Conservation (phyloP, 345 rosid genomes). For the Pugionium cornutum region DNA sequence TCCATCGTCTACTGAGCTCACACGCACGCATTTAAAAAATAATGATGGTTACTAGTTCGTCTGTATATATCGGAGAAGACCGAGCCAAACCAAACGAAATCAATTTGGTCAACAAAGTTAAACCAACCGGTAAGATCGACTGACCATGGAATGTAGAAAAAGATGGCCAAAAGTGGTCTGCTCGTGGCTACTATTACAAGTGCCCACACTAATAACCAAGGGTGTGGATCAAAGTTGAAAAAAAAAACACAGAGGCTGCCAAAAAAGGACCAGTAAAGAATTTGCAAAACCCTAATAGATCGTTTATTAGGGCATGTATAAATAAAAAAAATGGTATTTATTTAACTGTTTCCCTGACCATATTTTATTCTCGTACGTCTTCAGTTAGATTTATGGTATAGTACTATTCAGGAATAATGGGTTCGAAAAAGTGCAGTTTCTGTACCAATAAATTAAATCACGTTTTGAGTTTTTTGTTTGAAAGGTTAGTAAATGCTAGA, state of each 20-base stretch:
- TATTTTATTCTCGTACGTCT: not conserved
- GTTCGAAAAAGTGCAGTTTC: no score
- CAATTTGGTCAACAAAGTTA: conserved; percentile 27
- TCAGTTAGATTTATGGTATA: no score
- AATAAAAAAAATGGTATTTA: conserved; percentile 4
- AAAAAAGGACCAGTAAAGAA: conserved; percentile 29
- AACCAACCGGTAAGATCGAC: conserved; percentile 40
- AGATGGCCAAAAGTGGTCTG: conserved; percentile 21
- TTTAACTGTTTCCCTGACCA: conserved; percentile 13
- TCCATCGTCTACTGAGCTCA: conserved; percentile 49
- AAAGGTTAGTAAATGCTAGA: no score
- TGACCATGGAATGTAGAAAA: conserved; percentile 43
- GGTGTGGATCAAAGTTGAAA: conserved; percentile 43
- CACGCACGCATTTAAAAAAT: conserved; percentile 55
- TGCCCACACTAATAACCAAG: conserved; percentile 43
- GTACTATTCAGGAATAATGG: no score
- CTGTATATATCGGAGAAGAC: conserved; percentile 1
- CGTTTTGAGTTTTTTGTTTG: no score
- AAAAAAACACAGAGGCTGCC: not conserved
- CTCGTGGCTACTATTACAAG: conserved; percentile 31
- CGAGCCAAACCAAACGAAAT: conserved; percentile 20
- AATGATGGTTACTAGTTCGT: conserved; percentile 30
- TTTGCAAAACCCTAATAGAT: conserved; percentile 29
- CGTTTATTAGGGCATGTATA: conserved; percentile 20
- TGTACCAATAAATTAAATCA: no score